Evolutionary conservation across 2,329 filamentous ascomycete species (phyloP), one percentile per base, ranked within the genome.

Genomic region (Pestalotiopsis sp.): DNA sequence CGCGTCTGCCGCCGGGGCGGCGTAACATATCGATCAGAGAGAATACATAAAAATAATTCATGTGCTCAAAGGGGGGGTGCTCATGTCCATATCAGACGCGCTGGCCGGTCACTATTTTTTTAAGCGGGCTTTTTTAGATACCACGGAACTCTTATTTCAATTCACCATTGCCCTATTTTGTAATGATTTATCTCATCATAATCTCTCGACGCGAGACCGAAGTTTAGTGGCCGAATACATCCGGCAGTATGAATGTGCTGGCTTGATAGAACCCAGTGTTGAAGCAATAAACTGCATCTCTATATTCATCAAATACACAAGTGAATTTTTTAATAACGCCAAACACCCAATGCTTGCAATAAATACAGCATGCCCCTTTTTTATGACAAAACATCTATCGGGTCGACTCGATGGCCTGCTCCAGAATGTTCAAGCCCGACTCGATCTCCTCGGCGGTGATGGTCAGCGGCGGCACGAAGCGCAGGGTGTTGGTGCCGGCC

Each of bases 391-490:
- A 31, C 12, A 14, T 41, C 62, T 68, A 67, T 58, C 39, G 77
- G 58, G 83, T 85, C 52, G 82, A 81, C 31, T 76, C 77, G 70
- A 92, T 89, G 4, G 89, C 88, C 74, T 93, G 87, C 73, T 91
- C 92, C 70, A 98, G 78, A 66, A 97, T 94, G 57, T 84, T 82
- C 79, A 98, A 83, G 0, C 94, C 94, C 72, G 92, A 85, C 73
- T 90, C 85, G 72, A 98, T 96, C 86, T 98, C 93, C 31, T 87
- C 88, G 74, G 94, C 90, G 0, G 89, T 92, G 69, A 99, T 92
- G 5, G 91, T 90, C 76, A 99, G 83, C 70, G 94, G 92, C 39
- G 96, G 96, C 68, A 98, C 94, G 75, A 99, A 97, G 62, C 96
- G 87, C 74, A 99, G 82, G 9, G 95, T 98, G 78, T 98, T 97